phyloP scores from a whole-genome alignment of 805 yeast genomes.

The Isabelozyma gotoi region DNA sequence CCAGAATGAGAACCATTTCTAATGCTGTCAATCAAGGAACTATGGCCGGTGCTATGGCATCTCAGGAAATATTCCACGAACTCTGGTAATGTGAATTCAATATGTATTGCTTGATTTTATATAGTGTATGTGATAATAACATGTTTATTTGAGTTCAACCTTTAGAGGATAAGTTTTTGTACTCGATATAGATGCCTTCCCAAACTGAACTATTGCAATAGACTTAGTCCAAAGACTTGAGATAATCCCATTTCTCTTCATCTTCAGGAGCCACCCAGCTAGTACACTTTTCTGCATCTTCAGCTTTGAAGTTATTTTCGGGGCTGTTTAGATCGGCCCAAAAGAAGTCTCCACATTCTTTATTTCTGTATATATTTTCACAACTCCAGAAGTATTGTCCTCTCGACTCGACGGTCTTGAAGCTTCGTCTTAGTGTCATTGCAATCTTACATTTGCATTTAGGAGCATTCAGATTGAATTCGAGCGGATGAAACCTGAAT shows the following conservation, averaged over 20 bases:
- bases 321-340: conserved; percentile 47
- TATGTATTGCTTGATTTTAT: no score
- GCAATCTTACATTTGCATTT: conserved; percentile 47
- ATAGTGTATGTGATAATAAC: not conserved
- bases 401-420: conserved; percentile 41
- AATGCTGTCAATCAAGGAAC: conserved; percentile 10
- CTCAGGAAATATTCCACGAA: not conserved
- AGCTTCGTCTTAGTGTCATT: conserved; percentile 60
- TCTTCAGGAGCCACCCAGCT: conserved; percentile 50
- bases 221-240: no score
- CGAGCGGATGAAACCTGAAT: conserved; percentile 52
- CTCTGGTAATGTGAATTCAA: not conserved
- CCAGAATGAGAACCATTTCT: conserved; percentile 5
- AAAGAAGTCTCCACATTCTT: conserved; percentile 48
- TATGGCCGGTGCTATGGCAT: not conserved
- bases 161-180: no score
- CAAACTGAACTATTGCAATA: no score
- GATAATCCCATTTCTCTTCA: conserved; percentile 10
- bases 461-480: conserved; percentile 36
- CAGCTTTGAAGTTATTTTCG: conserved; percentile 31
- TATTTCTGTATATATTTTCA: conserved; percentile 41
- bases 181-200: no score
- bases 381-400: conserved; percentile 73
- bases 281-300: conserved; percentile 31
- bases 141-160: no score